phyloP scores from a whole-genome alignment of 495 filamentous ascomycete species.

The Amorphotheca resinae region DNA sequence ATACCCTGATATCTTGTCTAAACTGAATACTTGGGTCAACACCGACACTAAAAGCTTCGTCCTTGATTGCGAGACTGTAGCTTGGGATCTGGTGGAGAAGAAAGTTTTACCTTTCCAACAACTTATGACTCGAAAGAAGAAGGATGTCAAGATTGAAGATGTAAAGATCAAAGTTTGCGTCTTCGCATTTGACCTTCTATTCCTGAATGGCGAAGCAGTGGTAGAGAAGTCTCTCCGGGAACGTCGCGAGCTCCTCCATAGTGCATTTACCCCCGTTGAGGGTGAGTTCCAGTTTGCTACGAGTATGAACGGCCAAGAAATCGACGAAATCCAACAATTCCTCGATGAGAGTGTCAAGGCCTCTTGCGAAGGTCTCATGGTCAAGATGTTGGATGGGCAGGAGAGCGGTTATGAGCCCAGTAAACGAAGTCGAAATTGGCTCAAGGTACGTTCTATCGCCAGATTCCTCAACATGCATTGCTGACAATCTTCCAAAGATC shows the following conservation, averaged over 20 bases:
- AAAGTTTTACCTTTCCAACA: conserved; percentile 95
- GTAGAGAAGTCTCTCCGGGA: conserved; percentile 81
- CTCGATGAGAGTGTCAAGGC: conserved; percentile 90
- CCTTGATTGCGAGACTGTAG: conserved; percentile 95
- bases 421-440: conserved; percentile 92
- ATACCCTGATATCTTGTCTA: conserved; percentile 87
- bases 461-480: neutral
- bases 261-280: conserved; percentile 62
- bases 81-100: conserved; percentile 86
- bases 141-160: conserved; percentile 95
- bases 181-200: conserved; percentile 92
- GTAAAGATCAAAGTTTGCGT: conserved; percentile 96
- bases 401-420: conserved; percentile 91
- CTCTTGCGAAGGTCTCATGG: conserved; percentile 94
- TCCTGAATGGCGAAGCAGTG: conserved; percentile 81
- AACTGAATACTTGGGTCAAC: conserved; percentile 81
- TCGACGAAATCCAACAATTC: conserved; percentile 85
- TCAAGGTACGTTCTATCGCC: conserved; percentile 52
- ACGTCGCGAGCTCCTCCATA: conserved; percentile 62
- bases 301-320: conserved; percentile 70
- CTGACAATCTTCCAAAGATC: conserved; percentile 40
- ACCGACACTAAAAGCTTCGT: conserved; percentile 85
- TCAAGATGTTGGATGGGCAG: conserved; percentile 91
- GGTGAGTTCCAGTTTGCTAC: conserved; percentile 91
- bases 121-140: conserved; percentile 93